Conservation (phyloP, 2,329 filamentous ascomycete genomes). For the Trichoderma koningii region DNA sequence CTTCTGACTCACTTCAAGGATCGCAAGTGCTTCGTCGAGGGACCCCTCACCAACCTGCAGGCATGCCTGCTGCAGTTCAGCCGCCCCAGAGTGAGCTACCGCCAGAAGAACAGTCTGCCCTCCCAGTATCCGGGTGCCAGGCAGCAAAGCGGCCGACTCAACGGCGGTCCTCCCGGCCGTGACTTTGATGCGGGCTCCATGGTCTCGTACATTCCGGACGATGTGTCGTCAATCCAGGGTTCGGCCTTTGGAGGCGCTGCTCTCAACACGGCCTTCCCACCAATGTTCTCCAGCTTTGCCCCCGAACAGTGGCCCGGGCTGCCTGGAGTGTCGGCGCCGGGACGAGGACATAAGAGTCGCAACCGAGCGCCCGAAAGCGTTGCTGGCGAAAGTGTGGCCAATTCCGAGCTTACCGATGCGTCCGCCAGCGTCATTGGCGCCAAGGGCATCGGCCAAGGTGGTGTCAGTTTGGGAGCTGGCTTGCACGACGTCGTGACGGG, state of each 20-base stretch:
- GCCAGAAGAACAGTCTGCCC: slow-evolving; percentile 76
- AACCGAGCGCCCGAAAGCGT: slow-evolving; percentile 73
- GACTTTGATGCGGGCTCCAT: slow-evolving; percentile 82
- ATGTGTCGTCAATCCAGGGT: slow-evolving; percentile 93
- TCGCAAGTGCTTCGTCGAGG: slow-evolving; percentile 91
- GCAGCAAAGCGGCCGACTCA: slow-evolving; percentile 46
- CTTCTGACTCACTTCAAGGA: slow-evolving; percentile 96
- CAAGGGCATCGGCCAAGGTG: slow-evolving; percentile 77
- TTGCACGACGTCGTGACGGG: slow-evolving; percentile 73
- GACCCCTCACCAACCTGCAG: slow-evolving; percentile 92
- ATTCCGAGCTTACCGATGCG: slow-evolving; percentile 84
- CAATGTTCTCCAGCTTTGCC: slow-evolving; percentile 93
- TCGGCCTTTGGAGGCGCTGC: slow-evolving; percentile 84
- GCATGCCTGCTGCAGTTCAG: slow-evolving; percentile 93
- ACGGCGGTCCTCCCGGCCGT: slow-evolving; percentile 47
- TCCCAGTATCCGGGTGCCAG: slow-evolving; percentile 61
- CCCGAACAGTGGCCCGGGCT: slow-evolving; percentile 86
- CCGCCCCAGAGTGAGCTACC: slow-evolving; percentile 88
- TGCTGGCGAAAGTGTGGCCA: slow-evolving; percentile 88
- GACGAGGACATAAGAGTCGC: slow-evolving; percentile 68
- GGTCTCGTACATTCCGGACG: slow-evolving; percentile 93
- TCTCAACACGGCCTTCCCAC: slow-evolving; percentile 74
- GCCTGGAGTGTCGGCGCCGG: slow-evolving; percentile 59
- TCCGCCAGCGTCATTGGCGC: slow-evolving; percentile 76
- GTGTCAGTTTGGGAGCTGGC: slow-evolving; percentile 82